phyloP scores from a whole-genome alignment of 768 basidiomycete species.

The Serendipita sp. region DNA sequence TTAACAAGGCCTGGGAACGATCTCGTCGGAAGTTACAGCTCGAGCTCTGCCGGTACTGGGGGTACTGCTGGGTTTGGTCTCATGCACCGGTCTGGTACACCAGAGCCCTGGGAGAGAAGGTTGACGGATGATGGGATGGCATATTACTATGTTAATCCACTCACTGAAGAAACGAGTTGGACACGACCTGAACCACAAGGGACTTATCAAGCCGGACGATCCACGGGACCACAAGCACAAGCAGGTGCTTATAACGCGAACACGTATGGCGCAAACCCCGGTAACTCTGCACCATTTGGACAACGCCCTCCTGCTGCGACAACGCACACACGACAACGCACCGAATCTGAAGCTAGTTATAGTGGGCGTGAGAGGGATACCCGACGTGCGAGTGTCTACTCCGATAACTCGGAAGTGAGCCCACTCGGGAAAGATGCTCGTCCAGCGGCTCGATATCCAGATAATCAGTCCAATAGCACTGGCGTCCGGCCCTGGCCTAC shows the following conservation, averaged over 20 bases:
- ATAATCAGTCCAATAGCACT: too few species aligned
- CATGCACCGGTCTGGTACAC: conserved; percentile 36
- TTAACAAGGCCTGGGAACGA: neutral
- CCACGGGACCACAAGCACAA: neutral
- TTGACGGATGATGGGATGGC: conserved; percentile 70
- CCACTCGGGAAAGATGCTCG: conserved; percentile 23
- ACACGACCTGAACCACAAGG: conserved; percentile 35
- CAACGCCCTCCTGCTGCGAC: neutral
- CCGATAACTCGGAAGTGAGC: conserved; percentile 63
- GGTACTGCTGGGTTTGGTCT: conserved; percentile 49
- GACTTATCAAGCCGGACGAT: neutral
- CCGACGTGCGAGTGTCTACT: conserved; percentile 46
- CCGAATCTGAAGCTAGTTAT: neutral
- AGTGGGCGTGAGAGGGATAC: conserved; percentile 1
- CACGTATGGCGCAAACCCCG: neutral
- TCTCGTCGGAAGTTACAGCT: neutral
- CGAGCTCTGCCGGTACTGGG: conserved; percentile 16
- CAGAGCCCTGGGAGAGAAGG: conserved; percentile 70
- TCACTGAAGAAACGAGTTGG: conserved; percentile 53
- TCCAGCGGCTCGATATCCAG: neutral
- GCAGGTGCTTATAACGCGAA: neutral
- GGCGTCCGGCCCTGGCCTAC: conserved; percentile 20
- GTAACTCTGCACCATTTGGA: too few species aligned
- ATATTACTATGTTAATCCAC: conserved; percentile 62
- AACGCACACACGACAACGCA: neutral